Percentiles rank a stretch among this genome's conserved stretches.
These are phyloP conservation scores for Fraxinus cuspidata DNA, from an alignment of 257 asterid species.

Conservation along the genomic window DNA sequence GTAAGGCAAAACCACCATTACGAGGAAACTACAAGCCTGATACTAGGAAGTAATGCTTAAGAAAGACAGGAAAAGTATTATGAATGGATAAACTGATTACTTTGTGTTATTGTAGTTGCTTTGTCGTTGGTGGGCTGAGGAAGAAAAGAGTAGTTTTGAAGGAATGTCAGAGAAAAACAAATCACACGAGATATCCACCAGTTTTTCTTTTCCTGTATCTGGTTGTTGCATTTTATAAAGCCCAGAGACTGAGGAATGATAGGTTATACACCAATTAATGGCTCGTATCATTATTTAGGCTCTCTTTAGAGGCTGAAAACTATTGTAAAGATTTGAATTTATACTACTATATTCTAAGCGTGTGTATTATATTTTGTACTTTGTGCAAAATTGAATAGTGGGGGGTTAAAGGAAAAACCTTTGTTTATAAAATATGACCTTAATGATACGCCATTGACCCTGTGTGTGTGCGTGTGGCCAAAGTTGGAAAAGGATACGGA, in stretches of 20 bases:
- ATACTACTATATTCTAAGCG: neutral
- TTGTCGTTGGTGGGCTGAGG: neutral
- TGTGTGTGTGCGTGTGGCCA: neutral
- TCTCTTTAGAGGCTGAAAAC: neutral
- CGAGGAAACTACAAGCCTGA: neutral
- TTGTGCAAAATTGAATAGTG: conserved; percentile 26
- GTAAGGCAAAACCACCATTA: neutral
- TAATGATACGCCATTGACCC: conserved; percentile 21
- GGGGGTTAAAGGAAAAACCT: conserved; percentile 21
- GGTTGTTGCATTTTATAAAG: conserved; percentile 22
- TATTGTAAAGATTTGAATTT: neutral
- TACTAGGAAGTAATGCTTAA: no score
- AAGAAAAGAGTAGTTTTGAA: neutral
- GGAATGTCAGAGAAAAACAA: neutral
- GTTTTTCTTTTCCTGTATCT: conserved; percentile 8
- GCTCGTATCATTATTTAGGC: conserved; percentile 29
- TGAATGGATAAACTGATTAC: neutral
- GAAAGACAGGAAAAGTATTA: neutral
- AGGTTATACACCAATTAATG: conserved; percentile 30
- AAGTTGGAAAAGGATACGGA: neutral
- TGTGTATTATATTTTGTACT: neutral
- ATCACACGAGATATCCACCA: neutral
- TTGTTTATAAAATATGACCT: conserved; percentile 13
- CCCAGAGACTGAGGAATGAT: conserved; percentile 29
- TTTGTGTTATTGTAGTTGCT: neutral